Base-by-base conservation (phyloP, 2,329 filamentous ascomycete genomes). In the Didymella glomerata region DNA sequence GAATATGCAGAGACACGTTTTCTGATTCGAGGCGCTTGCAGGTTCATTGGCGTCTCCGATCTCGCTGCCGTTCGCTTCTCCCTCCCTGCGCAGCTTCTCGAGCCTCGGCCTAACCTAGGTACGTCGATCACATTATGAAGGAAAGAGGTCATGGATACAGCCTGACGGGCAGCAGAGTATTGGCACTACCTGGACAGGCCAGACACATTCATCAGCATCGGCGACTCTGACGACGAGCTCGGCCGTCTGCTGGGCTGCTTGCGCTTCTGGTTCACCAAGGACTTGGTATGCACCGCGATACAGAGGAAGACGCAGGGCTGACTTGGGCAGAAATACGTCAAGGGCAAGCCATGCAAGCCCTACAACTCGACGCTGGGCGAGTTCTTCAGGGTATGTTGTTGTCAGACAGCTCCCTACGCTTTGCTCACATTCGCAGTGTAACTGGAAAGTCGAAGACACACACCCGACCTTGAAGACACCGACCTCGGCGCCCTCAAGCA, bases 211-310 rank as follows among this genome's bases (percentile, higher is more conserved):
- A 85, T 86, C 63, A 86, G 87, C 65, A 89, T 90, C 72, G 95
- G 94, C 70, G 94, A 94, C 70, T 95, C 94, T 18, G 91, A 98
- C 69, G 92, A 98, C 69, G 86, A 90, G 11, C 82, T 98, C 54
- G 94, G 95, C 69, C 92, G 95, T 68, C 97, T 97, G 91, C 86
- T 99, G 50, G 93, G 94, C 73, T 92, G 96, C 28, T 80, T 98
- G 69, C 89, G 93, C 60, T 99, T 98, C 80, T 99, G 95, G 95
- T 96, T 98, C 72, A 98, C 95, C 63, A 99, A 99, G 78, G 95
- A 99, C 78, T 78, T 99, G 78, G 85, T 87, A 80, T 66, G 75
- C 75, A 66, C 42, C 55, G 24, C 25, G 22, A 24, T 20, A 32
- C 13, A 38, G 28, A 32, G 34, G 16, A 13, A 34, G 3, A 27